A percentile compares a stretch with the other conserved stretches of the same genome.
These are phyloP conservation scores for Thermomyces lanuginosus DNA, from an alignment of 2,329 filamentous ascomycete genomes.

Conservation along the genomic window DNA sequence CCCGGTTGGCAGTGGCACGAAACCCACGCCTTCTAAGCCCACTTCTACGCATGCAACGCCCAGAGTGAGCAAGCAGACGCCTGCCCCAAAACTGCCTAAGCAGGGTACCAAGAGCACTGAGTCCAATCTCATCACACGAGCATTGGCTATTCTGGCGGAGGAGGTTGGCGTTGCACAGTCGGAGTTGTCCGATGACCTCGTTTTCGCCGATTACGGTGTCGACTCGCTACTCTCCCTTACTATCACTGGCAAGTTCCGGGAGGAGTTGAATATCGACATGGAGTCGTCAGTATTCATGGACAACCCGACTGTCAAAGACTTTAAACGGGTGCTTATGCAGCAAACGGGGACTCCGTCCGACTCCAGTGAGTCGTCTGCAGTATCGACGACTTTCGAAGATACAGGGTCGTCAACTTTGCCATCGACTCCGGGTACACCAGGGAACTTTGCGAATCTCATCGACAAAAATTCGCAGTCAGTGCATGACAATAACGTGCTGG, in stretches of 20 bases:
- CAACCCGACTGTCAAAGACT: constrained; percentile 6
- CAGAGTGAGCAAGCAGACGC: constrained; percentile 15
- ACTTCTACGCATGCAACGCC: constrained; percentile 11
- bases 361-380: constrained; percentile 16
- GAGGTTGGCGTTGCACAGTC: constrained; percentile 20
- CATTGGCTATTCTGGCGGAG: constrained; percentile 17
- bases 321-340: constrained; percentile 33
- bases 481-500: constrained; percentile 21
- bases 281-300: constrained; percentile 7
- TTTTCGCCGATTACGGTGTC: constrained; percentile 15
- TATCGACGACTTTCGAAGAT: constrained; percentile 14
- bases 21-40: constrained; percentile 11
- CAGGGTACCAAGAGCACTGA: constrained; percentile 15
- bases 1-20: constrained; percentile 13
- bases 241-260: constrained; percentile 15
- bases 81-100: constrained; percentile 13
- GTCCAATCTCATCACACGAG: constrained; percentile 21
- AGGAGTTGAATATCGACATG: constrained; percentile 15
- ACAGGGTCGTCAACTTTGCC: constrained; percentile 16
- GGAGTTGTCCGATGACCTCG: constrained; percentile 15
- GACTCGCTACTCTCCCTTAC: constrained; percentile 21
- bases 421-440: constrained; percentile 19
- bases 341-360: constrained; percentile 16
- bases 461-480: constrained; percentile 12
- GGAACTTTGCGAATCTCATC: constrained; percentile 16